Base-by-base conservation (phyloP, 176 grass and related monocot species). In the Oropetium thomaeum region DNA sequence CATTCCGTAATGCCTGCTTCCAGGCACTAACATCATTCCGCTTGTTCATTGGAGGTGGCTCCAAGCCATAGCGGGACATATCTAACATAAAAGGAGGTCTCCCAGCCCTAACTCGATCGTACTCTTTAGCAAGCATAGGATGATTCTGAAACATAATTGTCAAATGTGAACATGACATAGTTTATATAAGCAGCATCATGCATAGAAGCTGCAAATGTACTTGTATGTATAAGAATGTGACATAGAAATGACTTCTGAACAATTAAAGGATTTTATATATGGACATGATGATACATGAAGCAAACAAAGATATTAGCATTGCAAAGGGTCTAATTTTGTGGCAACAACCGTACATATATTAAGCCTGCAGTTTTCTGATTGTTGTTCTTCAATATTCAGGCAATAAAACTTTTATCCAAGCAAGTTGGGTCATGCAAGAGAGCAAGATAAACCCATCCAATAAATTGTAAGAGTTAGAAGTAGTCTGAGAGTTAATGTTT, bases 61-160 rank as follows among this genome's bases (percentile, higher is more conserved):
- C 96, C 81, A 93, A 90, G 80, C 89, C 87, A 87, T 99, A 99
- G 44, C 91, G 86, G 28, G 96, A 99, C 88, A 99, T 92, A 78
- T 99, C 96, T 76, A 99, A 69, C 75, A 89, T 89, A 55, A 84
- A 87, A 78, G 96, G 96, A 64, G 96, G 96, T 68, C 85, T 95
- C 40, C 91, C 91, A 58, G 91, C 91, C 82, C 91, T 99, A 47
- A 99, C 96, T 41, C 96, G 85, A 82, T 99, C 91, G 33, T 99
- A 95, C 62, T 99, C 96, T 90, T 91, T 99, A 38, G 87, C 76
- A 78, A 99, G 96, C 91, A 99, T 92, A 82, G 96, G 89, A 63
- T 95, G 86, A 79, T 95, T 83, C 96, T 99, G 75, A 62, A 88
- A 73, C 79, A 61, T 42, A 89, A 27, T 35, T 11, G 11, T 20